A percentile compares a stretch with the other conserved stretches of the same genome.
These are phyloP conservation scores for Cladophialophora bantiana DNA, from an alignment of 2,329 filamentous ascomycete genomes.

Conservation along the genomic window DNA sequence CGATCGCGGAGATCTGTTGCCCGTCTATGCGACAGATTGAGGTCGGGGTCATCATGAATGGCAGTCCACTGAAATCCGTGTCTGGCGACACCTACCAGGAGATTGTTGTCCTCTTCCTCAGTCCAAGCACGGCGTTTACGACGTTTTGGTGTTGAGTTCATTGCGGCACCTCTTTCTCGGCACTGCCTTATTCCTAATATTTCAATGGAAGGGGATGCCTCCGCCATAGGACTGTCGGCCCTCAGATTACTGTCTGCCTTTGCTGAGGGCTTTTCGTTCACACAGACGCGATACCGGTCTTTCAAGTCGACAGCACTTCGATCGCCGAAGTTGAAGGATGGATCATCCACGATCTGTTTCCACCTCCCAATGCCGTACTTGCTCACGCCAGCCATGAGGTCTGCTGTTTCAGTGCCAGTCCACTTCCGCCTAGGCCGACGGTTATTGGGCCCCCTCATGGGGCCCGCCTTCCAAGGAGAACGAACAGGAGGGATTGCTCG, in stretches of 20 bases:
- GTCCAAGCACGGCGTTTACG: conserved; percentile 64
- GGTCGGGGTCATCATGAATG: conserved; percentile 62
- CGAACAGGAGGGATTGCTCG: conserved; percentile 41
- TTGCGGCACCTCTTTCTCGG: not conserved
- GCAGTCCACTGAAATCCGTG: conserved; percentile 67
- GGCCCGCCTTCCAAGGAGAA: conserved; percentile 39
- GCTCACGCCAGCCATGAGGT: conserved; percentile 64
- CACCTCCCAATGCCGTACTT: conserved; percentile 69
- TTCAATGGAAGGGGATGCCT: conserved; percentile 24
- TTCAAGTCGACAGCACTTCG: conserved; percentile 69
- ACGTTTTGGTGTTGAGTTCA: conserved; percentile 48
- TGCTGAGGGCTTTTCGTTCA: conserved; percentile 55
- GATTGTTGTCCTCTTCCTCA: conserved; percentile 62
- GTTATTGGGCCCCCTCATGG: conserved; percentile 43
- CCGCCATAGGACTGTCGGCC: conserved; percentile 18
- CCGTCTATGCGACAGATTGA: conserved; percentile 60
- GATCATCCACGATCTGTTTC: conserved; percentile 66
- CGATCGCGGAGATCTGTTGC: conserved; percentile 68
- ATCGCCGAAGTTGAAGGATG: conserved; percentile 61
- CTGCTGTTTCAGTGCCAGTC: conserved; percentile 67
- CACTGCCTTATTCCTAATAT: conserved; percentile 11
- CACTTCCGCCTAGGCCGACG: conserved; percentile 61
- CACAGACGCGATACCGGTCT: conserved; percentile 65
- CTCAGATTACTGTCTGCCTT: conserved; percentile 16
- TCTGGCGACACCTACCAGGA: conserved; percentile 65